Percentiles rank a stretch among this genome's conserved stretches.
phyloP scores from a whole-genome alignment of 495 filamentous ascomycete species.

The Saxophila tyrrhenica region DNA sequence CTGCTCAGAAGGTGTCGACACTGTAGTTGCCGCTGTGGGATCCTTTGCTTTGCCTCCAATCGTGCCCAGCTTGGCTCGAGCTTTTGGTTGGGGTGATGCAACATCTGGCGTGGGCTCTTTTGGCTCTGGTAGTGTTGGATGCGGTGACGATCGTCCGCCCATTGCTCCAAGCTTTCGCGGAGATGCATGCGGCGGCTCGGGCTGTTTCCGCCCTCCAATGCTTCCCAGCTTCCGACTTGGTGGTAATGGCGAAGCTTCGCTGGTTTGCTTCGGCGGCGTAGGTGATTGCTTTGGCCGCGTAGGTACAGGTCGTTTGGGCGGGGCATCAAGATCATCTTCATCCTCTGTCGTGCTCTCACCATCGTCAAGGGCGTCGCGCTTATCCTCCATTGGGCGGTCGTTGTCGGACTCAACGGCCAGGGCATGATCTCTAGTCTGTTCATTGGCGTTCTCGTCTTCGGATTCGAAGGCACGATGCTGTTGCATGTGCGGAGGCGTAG shows the following conservation, averaged over 20 bases:
- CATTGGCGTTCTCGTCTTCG: too few species aligned
- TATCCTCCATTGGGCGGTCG: background rate
- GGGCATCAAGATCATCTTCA: constrained; percentile 16
- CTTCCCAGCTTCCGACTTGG: background rate
- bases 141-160: constrained; percentile 1
- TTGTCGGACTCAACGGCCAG: background rate
- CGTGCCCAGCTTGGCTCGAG: constrained; percentile 11
- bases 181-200: background rate
- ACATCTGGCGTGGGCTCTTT: background rate
- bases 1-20: background rate
- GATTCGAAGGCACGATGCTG: background rate
- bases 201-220: constrained; percentile 4
- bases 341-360: constrained; percentile 18
- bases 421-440: too few species aligned
- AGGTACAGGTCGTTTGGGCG: background rate
- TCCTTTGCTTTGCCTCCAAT: constrained; percentile 16
- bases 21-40: background rate
- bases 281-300: background rate
- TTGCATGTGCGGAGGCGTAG: constrained; percentile 4
- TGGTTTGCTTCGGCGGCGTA: background rate
- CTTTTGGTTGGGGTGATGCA: background rate
- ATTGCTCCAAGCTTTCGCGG: constrained; percentile 4
- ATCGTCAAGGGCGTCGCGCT: constrained; percentile 4
- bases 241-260: background rate
- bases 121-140: background rate